Evolutionary conservation across 371 early-diverging fungal species (phyloP), one percentile per base, ranked within the genome.

Genomic region (Lichtheimia ornata): DNA sequence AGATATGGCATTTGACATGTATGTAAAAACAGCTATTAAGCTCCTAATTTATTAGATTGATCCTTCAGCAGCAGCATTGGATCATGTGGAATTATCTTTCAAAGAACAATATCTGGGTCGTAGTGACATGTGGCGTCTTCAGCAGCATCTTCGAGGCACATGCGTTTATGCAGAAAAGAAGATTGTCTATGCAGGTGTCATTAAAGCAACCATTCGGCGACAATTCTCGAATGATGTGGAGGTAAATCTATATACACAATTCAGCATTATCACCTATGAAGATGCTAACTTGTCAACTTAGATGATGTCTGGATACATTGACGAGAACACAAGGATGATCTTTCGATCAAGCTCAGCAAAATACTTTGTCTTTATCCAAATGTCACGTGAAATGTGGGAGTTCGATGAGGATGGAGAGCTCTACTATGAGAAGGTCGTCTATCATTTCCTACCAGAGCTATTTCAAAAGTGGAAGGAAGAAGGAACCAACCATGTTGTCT

Each of bases 331-430:
- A 4, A 86, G 90, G 64, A 78, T 90, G 56, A 91, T 97, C n/a
- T 97, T 94, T 63, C 81, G 98, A 24, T 97, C 97, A 7, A 95
- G 95, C 62, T 94, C 97, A 0, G 95, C 97, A 4, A 92, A 94
- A 59, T 91, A 88, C 63, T 95, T 94, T 72, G 78, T 98, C 14
- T 93, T 97, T 68, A 86, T 98, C 35, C 97, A 98, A 74, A 91
- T 98, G 91, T 91, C 91, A 27, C 86, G 87, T 43, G 98, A 97
- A 76, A 95, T 97, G 95, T 94, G 94, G 93, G 92, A 95, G 44
- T 97, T 96, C 77, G 96, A 94, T 57, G 96, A 97, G 63, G 97
- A 97, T 66, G 97, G 97, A 5, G 94, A 96, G 61, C 79, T 96
- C 20, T 94, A 89, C 67, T 93, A 90, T 72, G 97, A 95, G 73